These are phyloP conservation scores for Talaromyces thailandensis DNA, from an alignment of 495 filamentous ascomycete genomes.

Conservation along the genomic window DNA sequence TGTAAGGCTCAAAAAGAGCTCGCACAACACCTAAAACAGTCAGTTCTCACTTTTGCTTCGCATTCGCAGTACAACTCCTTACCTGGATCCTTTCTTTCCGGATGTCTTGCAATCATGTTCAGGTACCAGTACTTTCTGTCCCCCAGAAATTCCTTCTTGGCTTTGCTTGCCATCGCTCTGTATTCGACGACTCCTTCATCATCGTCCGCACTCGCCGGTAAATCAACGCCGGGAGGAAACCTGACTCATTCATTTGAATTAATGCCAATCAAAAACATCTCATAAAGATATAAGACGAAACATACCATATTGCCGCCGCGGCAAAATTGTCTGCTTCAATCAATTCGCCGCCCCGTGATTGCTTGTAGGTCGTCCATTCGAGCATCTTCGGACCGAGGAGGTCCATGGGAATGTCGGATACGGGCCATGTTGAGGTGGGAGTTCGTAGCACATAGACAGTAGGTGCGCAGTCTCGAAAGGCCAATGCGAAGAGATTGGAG, in stretches of 20 bases:
- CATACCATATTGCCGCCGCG: constrained; percentile 9
- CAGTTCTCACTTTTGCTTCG: background rate
- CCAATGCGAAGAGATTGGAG: constrained; percentile 1
- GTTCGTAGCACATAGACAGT: background rate
- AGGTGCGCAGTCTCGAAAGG: background rate
- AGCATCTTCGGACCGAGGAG: constrained; percentile 2
- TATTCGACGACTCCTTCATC: constrained; percentile 1
- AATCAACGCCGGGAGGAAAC: constrained; percentile 1
- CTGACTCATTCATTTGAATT: background rate
- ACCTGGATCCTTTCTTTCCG: constrained; percentile 9
- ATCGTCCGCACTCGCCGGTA: background rate
- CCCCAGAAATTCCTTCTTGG: constrained; percentile 5
- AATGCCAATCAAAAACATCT: background rate
- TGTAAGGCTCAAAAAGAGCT: constrained; percentile 10
- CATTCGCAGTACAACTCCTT: background rate
- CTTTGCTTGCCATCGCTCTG: constrained; percentile 1
- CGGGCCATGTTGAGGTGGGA: constrained; percentile 1
- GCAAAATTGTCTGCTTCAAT: constrained; percentile 9
- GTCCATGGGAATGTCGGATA: background rate
- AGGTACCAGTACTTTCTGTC: constrained; percentile 10
- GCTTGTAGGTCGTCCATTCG: constrained; percentile 5
- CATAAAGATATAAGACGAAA: background rate
- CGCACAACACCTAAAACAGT: constrained; percentile 8
- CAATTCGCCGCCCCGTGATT: background rate
- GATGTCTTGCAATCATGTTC: constrained; percentile 10